These are phyloP conservation scores for Paspalum notatum DNA, from an alignment of 176 grass and related monocot species.

Conservation along the genomic window DNA sequence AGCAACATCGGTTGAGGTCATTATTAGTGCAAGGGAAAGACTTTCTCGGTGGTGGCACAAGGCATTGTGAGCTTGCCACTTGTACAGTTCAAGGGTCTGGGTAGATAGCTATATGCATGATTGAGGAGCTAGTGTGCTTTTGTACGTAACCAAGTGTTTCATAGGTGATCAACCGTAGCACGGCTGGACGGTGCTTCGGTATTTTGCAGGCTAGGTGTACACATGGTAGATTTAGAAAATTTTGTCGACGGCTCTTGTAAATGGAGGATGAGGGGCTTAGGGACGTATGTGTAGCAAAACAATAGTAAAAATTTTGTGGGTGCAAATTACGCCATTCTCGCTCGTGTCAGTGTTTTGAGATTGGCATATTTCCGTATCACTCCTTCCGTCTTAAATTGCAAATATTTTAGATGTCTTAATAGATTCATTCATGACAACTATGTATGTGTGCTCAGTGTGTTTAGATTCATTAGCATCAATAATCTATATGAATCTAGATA, in stretches of 20 bases:
- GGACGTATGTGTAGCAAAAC: neutral
- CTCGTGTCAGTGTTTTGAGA: too few species aligned
- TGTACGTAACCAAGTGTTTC: neutral
- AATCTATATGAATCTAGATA: too few species aligned
- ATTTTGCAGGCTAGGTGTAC: slow-evolving; percentile 32
- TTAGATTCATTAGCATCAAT: too few species aligned
- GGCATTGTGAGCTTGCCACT: neutral
- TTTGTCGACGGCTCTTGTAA: slow-evolving; percentile 34
- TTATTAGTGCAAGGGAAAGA: neutral
- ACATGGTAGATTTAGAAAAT: slow-evolving; percentile 34
- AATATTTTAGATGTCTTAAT: too few species aligned
- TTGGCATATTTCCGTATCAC: too few species aligned
- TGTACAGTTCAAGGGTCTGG: slow-evolving; percentile 28
- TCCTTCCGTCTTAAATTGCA: too few species aligned
- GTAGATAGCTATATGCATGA: slow-evolving; percentile 13
- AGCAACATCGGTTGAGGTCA: slow-evolving; percentile 51
- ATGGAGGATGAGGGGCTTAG: slow-evolving; percentile 3
- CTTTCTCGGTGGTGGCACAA: neutral
- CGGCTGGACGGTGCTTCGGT: neutral
- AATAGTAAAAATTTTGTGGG: neutral
- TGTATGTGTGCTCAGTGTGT: too few species aligned
- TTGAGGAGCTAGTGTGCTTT: slow-evolving; percentile 13
- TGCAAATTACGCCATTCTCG: neutral
- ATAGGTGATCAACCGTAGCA: slow-evolving; percentile 13
- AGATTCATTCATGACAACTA: too few species aligned